Percentiles rank a stretch among this genome's conserved stretches.
Evolutionary conservation across 495 filamentous ascomycete genomes (phyloP).

Genomic region (Elaphomyces granulatus): DNA sequence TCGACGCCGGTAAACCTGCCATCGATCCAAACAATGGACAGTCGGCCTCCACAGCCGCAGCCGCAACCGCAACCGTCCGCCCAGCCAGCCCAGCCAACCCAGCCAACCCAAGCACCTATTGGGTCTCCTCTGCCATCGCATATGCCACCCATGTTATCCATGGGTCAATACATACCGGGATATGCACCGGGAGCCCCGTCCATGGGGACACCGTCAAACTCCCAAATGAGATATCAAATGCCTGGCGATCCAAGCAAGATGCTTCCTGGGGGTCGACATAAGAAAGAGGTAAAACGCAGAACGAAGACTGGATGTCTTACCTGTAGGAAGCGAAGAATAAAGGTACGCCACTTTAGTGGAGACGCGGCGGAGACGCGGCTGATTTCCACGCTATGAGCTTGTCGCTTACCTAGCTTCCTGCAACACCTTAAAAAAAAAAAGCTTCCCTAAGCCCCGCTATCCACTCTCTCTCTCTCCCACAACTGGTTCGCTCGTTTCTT

Average conservation of each 20-base stretch:
- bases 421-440: constrained; percentile 10
- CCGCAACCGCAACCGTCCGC: too few species aligned
- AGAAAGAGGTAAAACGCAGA: constrained; percentile 97
- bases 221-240: constrained; percentile 31
- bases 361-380: constrained; percentile 20
- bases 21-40: constrained; percentile 10
- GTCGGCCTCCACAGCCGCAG: too few species aligned
- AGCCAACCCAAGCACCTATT: constrained; percentile 29
- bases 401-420: constrained; percentile 34
- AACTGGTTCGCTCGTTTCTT: constrained; percentile 9
- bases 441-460: too few species aligned
- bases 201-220: constrained; percentile 22
- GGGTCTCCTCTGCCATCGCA: constrained; percentile 27
- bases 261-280: constrained; percentile 70
- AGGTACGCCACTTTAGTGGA: constrained; percentile 43
- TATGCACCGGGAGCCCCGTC: constrained; percentile 26
- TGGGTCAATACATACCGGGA: constrained; percentile 32
- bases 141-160: constrained; percentile 29
- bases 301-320: constrained; percentile 97
- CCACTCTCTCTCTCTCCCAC: constrained; percentile 16
- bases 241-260: constrained; percentile 40
- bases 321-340: constrained; percentile 92
- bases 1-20: constrained; percentile 15
- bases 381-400: constrained; percentile 29
- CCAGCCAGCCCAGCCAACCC: constrained; percentile 17